phyloP scores from a whole-genome alignment of 805 yeast species.

The Lipomyces kockii region DNA sequence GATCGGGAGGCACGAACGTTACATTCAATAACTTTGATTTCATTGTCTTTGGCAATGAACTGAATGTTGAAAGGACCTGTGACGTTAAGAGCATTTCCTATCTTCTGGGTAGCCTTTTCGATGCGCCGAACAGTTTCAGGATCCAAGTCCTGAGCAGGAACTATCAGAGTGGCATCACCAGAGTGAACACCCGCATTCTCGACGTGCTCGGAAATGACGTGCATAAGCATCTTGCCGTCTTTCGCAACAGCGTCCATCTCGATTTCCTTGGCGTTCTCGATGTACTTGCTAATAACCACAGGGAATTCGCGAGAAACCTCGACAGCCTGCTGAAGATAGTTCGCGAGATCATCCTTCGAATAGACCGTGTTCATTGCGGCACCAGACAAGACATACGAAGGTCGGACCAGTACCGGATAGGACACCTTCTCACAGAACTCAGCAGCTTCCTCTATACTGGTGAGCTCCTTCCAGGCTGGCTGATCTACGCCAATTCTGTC shows the following conservation, averaged over 20 bases:
- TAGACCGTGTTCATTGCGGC: constrained; percentile 99
- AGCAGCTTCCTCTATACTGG: constrained; percentile 91
- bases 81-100: constrained; percentile 90
- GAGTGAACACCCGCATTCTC: constrained; percentile 99
- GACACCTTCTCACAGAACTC: constrained; percentile 86
- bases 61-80: constrained; percentile 98
- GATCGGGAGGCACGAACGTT: constrained; percentile 99
- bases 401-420: constrained; percentile 96
- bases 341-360: constrained; percentile 83
- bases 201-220: constrained; percentile 97
- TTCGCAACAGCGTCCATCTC: constrained; percentile 99
- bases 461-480: constrained; percentile 98
- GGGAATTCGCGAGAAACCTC: constrained; percentile 98
- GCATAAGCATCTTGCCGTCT: constrained; percentile 93
- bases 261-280: constrained; percentile 95
- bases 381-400: constrained; percentile 95
- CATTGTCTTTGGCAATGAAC: constrained; percentile 93
- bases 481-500: constrained; percentile 97
- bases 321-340: constrained; percentile 89
- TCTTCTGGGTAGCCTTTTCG: constrained; percentile 93
- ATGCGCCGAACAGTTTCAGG: constrained; percentile 87
- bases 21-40: constrained; percentile 97
- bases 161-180: constrained; percentile 97
- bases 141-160: constrained; percentile 94
- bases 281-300: constrained; percentile 94